These are phyloP conservation scores for Arthrobotrys conoides DNA, from an alignment of 2,329 filamentous ascomycete species.

Conservation along the genomic window DNA sequence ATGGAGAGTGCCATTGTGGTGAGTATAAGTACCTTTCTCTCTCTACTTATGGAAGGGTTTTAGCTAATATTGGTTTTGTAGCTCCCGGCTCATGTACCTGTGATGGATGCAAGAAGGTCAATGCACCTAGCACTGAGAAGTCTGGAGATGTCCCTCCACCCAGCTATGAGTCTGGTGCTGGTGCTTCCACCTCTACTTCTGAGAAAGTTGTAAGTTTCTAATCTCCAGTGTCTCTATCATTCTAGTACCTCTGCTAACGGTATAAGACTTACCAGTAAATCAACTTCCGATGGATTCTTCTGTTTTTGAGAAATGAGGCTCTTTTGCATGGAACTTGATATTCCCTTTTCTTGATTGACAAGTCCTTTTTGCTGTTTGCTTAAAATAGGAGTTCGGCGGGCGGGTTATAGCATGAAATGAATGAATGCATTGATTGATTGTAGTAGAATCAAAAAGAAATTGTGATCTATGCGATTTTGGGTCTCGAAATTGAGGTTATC, in stretches of 20 bases:
- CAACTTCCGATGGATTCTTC: neutral
- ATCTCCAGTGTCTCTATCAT: neutral
- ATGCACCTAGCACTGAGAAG: constrained; percentile 13
- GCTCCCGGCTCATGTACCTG: constrained; percentile 45
- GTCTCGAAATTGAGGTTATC: neutral
- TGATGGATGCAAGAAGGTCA: constrained; percentile 42
- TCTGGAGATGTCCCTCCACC: constrained; percentile 17
- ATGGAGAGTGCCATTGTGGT: constrained; percentile 50
- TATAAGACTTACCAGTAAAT: constrained; percentile 53
- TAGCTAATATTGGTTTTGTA: constrained; percentile 11
- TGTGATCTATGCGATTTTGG: neutral
- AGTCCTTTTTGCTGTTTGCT: constrained; percentile 3
- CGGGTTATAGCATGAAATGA: constrained; percentile 8
- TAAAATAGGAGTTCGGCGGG: constrained; percentile 14
- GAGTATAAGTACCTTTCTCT: neutral
- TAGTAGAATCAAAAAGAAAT: neutral
- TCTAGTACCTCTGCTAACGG: constrained; percentile 7
- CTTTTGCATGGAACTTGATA: constrained; percentile 1
- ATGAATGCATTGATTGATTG: constrained; percentile 5
- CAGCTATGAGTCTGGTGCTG: constrained; percentile 2
- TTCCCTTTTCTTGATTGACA: constrained; percentile 20
- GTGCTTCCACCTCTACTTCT: constrained; percentile 25
- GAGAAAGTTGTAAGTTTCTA: constrained; percentile 56
- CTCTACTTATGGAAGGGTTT: neutral
- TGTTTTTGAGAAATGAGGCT: neutral